Evolutionary conservation across 2,329 filamentous ascomycete genomes (phyloP).

Genomic region (Curvularia hawaiiensis): DNA sequence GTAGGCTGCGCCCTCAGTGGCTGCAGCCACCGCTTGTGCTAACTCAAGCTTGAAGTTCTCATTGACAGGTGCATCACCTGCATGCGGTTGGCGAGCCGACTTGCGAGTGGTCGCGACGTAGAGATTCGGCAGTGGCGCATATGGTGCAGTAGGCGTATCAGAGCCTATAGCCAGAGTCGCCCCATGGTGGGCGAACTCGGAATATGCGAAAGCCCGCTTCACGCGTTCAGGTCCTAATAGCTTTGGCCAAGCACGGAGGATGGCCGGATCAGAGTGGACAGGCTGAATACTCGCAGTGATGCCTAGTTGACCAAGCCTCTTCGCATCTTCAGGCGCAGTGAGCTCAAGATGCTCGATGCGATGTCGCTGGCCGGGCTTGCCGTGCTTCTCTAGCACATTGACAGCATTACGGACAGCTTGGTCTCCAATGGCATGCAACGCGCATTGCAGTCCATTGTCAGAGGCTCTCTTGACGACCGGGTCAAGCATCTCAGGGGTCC

Average conservation of each 20-base stretch:
- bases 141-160: slow-evolving; percentile 65
- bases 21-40: slow-evolving; percentile 60
- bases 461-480: slow-evolving; percentile 62
- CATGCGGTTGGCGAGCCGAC: slow-evolving; percentile 57
- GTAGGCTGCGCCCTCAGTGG: slow-evolving; percentile 62
- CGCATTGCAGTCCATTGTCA: slow-evolving; percentile 62
- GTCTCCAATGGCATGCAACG: slow-evolving; percentile 70
- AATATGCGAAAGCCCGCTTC: slow-evolving; percentile 66
- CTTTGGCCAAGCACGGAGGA: slow-evolving; percentile 64
- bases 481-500: slow-evolving; percentile 58
- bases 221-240: slow-evolving; percentile 62
- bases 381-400: slow-evolving; percentile 56
- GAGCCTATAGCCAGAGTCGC: slow-evolving; percentile 63
- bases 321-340: slow-evolving; percentile 60
- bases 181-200: slow-evolving; percentile 61
- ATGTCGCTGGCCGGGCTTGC: slow-evolving; percentile 57
- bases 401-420: slow-evolving; percentile 63
- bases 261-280: slow-evolving; percentile 81
- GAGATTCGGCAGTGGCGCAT: slow-evolving; percentile 60
- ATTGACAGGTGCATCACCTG: slow-evolving; percentile 53
- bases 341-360: slow-evolving; percentile 71
- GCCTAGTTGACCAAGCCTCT: slow-evolving; percentile 61
- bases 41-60: slow-evolving; percentile 59
- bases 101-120: slow-evolving; percentile 64
- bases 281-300: slow-evolving; percentile 91